Base-by-base conservation (phyloP, 306 rosid genomes). In the Corylus americana region DNA sequence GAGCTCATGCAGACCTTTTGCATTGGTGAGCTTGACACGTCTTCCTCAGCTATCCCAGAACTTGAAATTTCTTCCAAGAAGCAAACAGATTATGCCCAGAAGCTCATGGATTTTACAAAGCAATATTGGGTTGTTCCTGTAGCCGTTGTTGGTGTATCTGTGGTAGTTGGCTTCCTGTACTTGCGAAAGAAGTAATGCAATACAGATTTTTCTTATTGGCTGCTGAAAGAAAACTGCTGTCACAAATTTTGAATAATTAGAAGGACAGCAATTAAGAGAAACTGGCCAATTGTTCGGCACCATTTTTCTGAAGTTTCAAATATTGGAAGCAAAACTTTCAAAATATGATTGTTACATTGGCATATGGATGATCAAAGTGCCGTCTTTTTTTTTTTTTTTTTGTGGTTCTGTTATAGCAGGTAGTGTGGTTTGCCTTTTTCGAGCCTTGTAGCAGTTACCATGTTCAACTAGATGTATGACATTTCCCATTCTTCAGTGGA, bases 11-110 rank as follows among this genome's bases (percentile, higher is more conserved):
- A 86, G 82, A 62, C 81, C 58, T 91, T 84, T 81, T 92, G 53
- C 76, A 83, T 92, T 12, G 97, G 98, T 31, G 92, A 86, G 84
- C 85, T 94, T 42, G 97, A 91, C 85, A 64, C 86, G 4, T 64
- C 92, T 39, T 42, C 81, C 59, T 44, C 83, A 13, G 71, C 48
- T 13, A 66, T 70, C 59, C 80, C 85, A 55, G 85, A 85, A 69
- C 74, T 62, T 11, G 87, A 85, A 53, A 73, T 80, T 71, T 79
- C 84, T 69, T 77, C 90, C 58, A 66, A 80, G 57, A 78, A 83
- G 71, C 61, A 53, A 45, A 42, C 58, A 14, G 78, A 4, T 45
- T 82, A 63, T 80, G 79, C 82, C 6, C 82, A 85, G 69, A 89
- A 78, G 83, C 58, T 88, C 57, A 25, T 45, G 70, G 80, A 69